Base-by-base conservation (phyloP, 2,329 filamentous ascomycete species). In the Pseudopithomyces maydicus region DNA sequence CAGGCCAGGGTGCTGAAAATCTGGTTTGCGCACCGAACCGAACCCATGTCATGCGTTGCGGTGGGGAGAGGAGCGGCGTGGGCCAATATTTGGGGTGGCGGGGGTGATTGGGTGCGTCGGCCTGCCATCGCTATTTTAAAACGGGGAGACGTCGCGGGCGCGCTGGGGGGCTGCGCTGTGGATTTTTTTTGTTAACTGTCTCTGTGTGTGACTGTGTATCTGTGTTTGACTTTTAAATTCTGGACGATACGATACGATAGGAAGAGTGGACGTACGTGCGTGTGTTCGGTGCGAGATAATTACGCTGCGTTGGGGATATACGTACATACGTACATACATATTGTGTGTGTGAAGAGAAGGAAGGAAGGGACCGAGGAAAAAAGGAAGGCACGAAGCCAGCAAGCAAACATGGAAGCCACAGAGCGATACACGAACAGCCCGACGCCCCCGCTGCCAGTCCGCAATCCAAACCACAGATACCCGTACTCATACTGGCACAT, bases 391-490 rank as follows among this genome's bases (percentile, higher is more conserved):
- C n/a, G n/a, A n/a, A n/a, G n/a, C n/a, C n/a, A n/a, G n/a, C n/a
- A 33, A 33, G 14, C 6, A 19, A 36, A 20, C n/a, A 55, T 45
- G 45, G 46, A 47, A 15, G 15, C 33, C 6, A 49, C 47, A 32
- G 35, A 55, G 11, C 17, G 23, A 2, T 42, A 42, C 17, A 50
- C 43, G n/a, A 26, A 35, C 8, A 54, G 45, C 33, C 35, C 56
- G 8, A 47, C 56, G 20, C 56, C 56, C 3, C 56, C 51, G 15
- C 41, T 57, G 23, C 52, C 56, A 3, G 22, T 33, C 6, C 56
- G 56, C 14, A 55, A 55, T 33, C 52, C 52, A 26, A 39, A 50
- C 38, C 55, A 45, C 46, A 26, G 42, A 32, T 47, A 54, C 20
- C 26, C 5, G 26, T 5, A 4, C 26, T 35, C 29, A 15, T 33